Evolutionary conservation across 1,284 basidiomycete genomes (phyloP).

Genomic region (Ganoderma boninense): DNA sequence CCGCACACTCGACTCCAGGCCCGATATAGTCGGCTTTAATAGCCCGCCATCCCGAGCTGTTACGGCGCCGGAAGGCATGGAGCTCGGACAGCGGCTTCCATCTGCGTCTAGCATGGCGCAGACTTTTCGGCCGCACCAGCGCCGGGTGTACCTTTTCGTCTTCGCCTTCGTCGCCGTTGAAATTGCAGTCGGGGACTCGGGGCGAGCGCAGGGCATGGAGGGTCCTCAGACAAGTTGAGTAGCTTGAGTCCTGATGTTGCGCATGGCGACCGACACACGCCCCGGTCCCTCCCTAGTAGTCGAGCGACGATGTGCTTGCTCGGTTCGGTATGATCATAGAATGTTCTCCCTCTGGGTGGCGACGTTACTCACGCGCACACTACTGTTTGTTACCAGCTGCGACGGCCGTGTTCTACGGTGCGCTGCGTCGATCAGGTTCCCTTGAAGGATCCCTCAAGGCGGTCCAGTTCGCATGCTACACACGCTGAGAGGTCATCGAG

Average conservation of each 20-base stretch:
- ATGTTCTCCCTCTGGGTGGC: too few relatives aligned
- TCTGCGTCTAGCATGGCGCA: background rate
- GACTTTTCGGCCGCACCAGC: background rate
- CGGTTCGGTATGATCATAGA: too few relatives aligned
- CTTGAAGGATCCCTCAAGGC: too few relatives aligned
- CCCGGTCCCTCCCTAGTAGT: background rate
- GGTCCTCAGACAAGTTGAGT: too few relatives aligned
- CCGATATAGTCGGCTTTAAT: background rate
- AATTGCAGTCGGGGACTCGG: background rate
- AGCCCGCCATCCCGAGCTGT: background rate
- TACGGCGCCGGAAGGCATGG: background rate
- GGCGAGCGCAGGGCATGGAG: background rate
- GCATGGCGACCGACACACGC: background rate
- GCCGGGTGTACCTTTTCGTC: background rate
- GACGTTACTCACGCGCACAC: background rate
- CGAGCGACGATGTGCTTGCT: background rate
- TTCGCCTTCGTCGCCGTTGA: background rate
- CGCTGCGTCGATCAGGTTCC: too few relatives aligned
- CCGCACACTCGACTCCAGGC: background rate
- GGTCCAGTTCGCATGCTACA: slow-evolving; percentile 10
- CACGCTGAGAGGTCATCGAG: slow-evolving; percentile 5
- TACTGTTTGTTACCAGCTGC: background rate
- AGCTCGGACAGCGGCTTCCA: background rate
- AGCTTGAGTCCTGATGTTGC: background rate
- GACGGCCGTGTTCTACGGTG: too few relatives aligned